phyloP scores from a whole-genome alignment of 176 grass and related monocot genomes.

The Carex cristatella region DNA sequence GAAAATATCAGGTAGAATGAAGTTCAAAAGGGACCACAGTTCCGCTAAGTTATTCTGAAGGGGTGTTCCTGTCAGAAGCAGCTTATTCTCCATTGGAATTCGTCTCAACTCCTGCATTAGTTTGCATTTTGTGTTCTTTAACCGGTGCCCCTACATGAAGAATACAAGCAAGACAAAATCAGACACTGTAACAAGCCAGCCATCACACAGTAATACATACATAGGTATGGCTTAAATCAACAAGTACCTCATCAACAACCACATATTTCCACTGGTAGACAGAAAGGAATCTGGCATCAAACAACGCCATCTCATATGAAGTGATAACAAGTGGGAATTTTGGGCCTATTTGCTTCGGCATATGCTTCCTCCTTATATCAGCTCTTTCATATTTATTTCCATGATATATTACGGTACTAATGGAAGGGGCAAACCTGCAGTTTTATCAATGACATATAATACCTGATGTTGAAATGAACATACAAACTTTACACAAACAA shows the following conservation, averaged over 20 bases:
- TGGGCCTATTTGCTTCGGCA: slow-evolving; percentile 48
- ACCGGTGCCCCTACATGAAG: slow-evolving; percentile 68
- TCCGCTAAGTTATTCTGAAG: slow-evolving; percentile 98
- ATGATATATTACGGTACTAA: slow-evolving; percentile 74
- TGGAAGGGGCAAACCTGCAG: slow-evolving; percentile 70
- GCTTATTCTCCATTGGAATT: slow-evolving; percentile 89
- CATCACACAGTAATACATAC: background rate
- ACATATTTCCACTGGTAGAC: slow-evolving; percentile 85
- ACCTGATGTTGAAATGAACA: background rate
- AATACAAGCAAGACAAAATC: slow-evolving; percentile 2
- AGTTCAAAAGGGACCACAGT: slow-evolving; percentile 95
- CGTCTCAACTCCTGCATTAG: slow-evolving; percentile 70
- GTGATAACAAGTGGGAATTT: slow-evolving; percentile 82
- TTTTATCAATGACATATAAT: background rate
- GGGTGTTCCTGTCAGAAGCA: slow-evolving; percentile 92
- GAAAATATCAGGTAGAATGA: slow-evolving; percentile 98
- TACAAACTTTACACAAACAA: background rate
- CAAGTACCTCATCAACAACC: slow-evolving; percentile 82
- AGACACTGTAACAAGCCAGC: slow-evolving; percentile 3
- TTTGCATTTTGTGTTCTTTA: slow-evolving; percentile 88
- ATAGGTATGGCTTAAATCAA: background rate
- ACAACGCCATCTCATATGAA: slow-evolving; percentile 78
- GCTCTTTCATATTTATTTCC: slow-evolving; percentile 53
- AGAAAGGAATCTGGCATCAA: slow-evolving; percentile 66
- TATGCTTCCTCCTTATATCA: slow-evolving; percentile 75